Evolutionary conservation across 495 filamentous ascomycete species (phyloP).

Genomic region (Aspergillus conjunctus): DNA sequence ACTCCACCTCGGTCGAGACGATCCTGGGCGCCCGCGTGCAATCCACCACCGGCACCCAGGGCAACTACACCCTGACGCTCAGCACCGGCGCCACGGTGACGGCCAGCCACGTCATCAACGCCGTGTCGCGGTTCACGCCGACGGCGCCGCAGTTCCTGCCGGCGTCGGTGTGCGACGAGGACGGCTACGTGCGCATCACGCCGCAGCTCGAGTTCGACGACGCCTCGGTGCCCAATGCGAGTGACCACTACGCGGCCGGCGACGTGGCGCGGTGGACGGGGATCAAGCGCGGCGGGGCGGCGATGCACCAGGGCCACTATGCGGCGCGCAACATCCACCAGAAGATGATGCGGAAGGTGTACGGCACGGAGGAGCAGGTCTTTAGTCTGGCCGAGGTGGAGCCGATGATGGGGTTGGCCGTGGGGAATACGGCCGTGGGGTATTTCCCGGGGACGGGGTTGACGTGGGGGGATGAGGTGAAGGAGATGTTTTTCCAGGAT

Average conservation of each 20-base stretch:
- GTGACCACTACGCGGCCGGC: constrained; percentile 59
- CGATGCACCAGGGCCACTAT: constrained; percentile 66
- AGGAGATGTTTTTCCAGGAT: constrained; percentile 63
- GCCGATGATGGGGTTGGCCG: constrained; percentile 65
- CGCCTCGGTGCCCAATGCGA: constrained; percentile 46
- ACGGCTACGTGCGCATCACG: constrained; percentile 58
- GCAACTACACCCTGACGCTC: constrained; percentile 55
- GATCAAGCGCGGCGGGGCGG: constrained; percentile 70
- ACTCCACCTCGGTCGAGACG: constrained; percentile 57
- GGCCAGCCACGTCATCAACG: constrained; percentile 60
- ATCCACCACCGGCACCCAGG: constrained; percentile 36
- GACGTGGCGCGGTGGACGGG: constrained; percentile 58
- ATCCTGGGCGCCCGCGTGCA: constrained; percentile 54
- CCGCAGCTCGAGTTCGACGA: constrained; percentile 37
- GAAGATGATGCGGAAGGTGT: constrained; percentile 47
- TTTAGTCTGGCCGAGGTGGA: constrained; percentile 53
- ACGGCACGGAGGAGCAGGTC: constrained; percentile 40
- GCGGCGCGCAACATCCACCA: constrained; percentile 64
- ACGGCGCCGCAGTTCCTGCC: constrained; percentile 13
- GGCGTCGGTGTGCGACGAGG: constrained; percentile 32
- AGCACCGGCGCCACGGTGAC: constrained; percentile 54
- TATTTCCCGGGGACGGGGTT: constrained; percentile 56
- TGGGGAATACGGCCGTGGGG: constrained; percentile 65
- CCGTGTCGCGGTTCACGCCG: constrained; percentile 43
- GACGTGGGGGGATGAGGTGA: constrained; percentile 56